These are phyloP conservation scores for Chytriomyces sp. DNA, from an alignment of 192 early-diverging fungal species.

Conservation along the genomic window DNA sequence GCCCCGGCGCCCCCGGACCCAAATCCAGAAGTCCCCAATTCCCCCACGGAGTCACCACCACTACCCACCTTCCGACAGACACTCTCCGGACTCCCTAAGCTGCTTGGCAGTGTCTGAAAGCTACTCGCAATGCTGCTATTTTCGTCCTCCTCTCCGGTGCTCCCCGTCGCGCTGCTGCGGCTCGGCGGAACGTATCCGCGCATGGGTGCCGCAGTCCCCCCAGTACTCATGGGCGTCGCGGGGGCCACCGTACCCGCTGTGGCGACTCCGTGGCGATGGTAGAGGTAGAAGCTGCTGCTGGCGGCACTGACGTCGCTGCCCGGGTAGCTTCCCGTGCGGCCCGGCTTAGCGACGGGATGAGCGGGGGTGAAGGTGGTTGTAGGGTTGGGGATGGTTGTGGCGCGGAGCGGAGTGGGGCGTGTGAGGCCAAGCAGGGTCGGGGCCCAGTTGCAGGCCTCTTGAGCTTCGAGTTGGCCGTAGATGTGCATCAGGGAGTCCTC, in stretches of 20 bases:
- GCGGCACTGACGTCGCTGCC: neutral
- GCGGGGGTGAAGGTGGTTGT: neutral
- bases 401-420: too few relatives aligned
- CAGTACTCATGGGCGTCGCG: too few relatives aligned
- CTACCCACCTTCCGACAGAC: neutral
- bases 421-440: neutral
- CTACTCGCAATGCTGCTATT: neutral
- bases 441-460: neutral
- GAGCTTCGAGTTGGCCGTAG: neutral
- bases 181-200: too few relatives aligned
- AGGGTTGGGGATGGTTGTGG: too few relatives aligned
- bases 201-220: too few relatives aligned
- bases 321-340: too few relatives aligned
- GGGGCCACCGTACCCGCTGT: too few relatives aligned
- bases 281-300: too few relatives aligned
- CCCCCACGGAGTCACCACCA: neutral
- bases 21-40: neutral
- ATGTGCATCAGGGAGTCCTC: neutral
- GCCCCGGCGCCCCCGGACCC: neutral
- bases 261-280: too few relatives aligned
- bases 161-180: too few relatives aligned
- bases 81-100: neutral
- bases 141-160: too few relatives aligned
- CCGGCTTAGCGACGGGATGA: neutral
- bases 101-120: neutral